Conservation (phyloP, 352 stramenopile species). For the Phytophthora syringae region DNA sequence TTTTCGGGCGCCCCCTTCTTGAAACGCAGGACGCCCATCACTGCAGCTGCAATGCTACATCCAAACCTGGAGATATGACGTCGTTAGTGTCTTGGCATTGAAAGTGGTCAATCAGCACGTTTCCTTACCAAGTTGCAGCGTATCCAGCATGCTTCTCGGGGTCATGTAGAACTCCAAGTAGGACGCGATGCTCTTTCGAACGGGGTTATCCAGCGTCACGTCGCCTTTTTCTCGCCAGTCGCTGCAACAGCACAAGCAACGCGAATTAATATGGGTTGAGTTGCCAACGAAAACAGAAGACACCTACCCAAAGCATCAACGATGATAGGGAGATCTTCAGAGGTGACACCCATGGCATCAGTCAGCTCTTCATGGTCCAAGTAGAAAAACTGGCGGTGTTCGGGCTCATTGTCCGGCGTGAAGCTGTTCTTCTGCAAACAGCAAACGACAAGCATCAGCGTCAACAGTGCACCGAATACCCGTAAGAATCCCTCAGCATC, state of each 20-base stretch:
- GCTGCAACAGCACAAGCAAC: conserved; percentile 34
- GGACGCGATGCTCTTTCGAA: conserved; percentile 79
- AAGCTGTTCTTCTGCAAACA: conserved; percentile 71
- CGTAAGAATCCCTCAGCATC: background rate
- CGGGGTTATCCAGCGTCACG: conserved; percentile 53
- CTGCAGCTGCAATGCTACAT: conserved; percentile 73
- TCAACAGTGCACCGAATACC: background rate
- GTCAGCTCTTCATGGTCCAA: conserved; percentile 82
- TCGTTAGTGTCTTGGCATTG: conserved; percentile 3
- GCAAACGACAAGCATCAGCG: background rate
- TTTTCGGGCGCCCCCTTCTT: conserved; percentile 38
- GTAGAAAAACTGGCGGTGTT: conserved; percentile 84
- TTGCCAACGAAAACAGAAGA: background rate
- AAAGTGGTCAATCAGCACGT: background rate
- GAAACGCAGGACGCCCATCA: conserved; percentile 81
- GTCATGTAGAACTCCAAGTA: conserved; percentile 93
- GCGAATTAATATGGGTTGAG: conserved; percentile 3
- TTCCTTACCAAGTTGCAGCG: conserved; percentile 77
- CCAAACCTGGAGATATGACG: conserved; percentile 55
- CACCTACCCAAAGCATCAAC: conserved; percentile 71
- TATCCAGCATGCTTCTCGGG: conserved; percentile 85
- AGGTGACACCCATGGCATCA: conserved; percentile 75
- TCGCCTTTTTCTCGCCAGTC: conserved; percentile 41
- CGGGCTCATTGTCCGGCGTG: conserved; percentile 79
- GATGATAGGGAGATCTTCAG: conserved; percentile 72